phyloP scores from a whole-genome alignment of 805 yeast species.

The Teunomyces funiuensis region DNA sequence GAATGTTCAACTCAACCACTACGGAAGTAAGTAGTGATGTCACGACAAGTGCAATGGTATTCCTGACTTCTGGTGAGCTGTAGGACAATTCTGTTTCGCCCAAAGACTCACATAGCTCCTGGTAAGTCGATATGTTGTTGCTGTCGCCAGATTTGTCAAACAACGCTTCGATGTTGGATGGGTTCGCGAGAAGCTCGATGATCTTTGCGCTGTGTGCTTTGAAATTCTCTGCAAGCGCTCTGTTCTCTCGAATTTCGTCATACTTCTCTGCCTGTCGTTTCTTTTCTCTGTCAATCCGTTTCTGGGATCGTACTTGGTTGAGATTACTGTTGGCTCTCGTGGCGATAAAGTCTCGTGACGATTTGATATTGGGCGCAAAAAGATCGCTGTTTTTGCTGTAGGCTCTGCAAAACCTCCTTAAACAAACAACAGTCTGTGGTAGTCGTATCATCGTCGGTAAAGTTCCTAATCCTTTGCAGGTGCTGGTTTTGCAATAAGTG shows the following conservation, averaged over 20 bases:
- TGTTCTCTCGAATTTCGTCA: slow-evolving; percentile 4
- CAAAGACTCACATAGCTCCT: not conserved
- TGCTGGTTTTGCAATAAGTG: no score
- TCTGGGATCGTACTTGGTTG: not conserved
- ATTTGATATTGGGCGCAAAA: not conserved
- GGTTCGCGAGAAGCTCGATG: slow-evolving; percentile 11
- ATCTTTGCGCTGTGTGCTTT: slow-evolving; percentile 12
- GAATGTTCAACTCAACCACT: slow-evolving; percentile 29
- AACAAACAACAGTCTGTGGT: not conserved
- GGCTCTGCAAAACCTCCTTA: not conserved
- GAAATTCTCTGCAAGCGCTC: slow-evolving; percentile 13
- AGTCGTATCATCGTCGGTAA: not conserved
- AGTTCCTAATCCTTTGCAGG: no score
- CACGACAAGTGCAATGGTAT: slow-evolving; percentile 22
- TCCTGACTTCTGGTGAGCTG: slow-evolving; percentile 20
- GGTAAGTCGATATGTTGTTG: not conserved
- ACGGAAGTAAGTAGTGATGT: slow-evolving; percentile 24
- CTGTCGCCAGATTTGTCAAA: slow-evolving; percentile 5
- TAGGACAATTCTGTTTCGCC: slow-evolving; percentile 7
- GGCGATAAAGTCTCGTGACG: not conserved
- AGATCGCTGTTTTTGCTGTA: not conserved
- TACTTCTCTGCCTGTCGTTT: not conserved
- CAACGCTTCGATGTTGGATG: slow-evolving; percentile 11
- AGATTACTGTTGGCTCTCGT: not conserved
- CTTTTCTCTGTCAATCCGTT: not conserved